Evolutionary conservation across 805 yeast species (phyloP).

Genomic region (Schizosaccharomyces lindneri): DNA sequence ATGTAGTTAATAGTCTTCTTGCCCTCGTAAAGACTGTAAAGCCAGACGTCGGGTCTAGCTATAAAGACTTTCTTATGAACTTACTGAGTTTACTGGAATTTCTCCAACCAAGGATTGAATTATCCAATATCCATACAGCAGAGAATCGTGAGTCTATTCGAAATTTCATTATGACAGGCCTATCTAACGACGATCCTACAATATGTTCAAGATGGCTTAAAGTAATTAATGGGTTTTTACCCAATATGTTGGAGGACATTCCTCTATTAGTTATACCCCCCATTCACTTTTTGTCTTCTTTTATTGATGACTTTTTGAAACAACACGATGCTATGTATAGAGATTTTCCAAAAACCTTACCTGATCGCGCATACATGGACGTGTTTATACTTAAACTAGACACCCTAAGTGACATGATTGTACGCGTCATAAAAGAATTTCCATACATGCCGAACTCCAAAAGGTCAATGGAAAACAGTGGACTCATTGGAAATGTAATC

Average conservation of each 20-base stretch:
- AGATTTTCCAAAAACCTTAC: constrained; percentile 6
- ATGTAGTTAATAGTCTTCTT: too few relatives aligned
- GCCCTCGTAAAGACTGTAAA: too few relatives aligned
- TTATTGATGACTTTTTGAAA: constrained; percentile 15
- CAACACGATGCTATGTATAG: constrained; percentile 13
- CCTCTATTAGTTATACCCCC: constrained; percentile 28
- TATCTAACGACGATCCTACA: background rate
- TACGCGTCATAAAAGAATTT: constrained; percentile 14
- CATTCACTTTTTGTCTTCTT: constrained; percentile 8
- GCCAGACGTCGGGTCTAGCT: too few relatives aligned
- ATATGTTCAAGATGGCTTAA: background rate
- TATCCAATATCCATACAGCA: background rate
- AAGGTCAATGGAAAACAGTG: constrained; percentile 16
- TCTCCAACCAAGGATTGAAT: background rate
- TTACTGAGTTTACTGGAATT: background rate
- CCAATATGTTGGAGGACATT: constrained; percentile 17
- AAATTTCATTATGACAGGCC: background rate
- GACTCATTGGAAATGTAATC: constrained; percentile 29
- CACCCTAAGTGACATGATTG: constrained; percentile 9
- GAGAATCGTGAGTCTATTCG: background rate
- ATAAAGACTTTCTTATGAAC: too few relatives aligned
- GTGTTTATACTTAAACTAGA: constrained; percentile 6
- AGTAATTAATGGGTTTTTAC: background rate
- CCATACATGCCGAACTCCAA: constrained; percentile 12
- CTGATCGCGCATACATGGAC: constrained; percentile 1